phyloP scores from a whole-genome alignment of 2,329 filamentous ascomycete genomes.

The Bisporella sp. region DNA sequence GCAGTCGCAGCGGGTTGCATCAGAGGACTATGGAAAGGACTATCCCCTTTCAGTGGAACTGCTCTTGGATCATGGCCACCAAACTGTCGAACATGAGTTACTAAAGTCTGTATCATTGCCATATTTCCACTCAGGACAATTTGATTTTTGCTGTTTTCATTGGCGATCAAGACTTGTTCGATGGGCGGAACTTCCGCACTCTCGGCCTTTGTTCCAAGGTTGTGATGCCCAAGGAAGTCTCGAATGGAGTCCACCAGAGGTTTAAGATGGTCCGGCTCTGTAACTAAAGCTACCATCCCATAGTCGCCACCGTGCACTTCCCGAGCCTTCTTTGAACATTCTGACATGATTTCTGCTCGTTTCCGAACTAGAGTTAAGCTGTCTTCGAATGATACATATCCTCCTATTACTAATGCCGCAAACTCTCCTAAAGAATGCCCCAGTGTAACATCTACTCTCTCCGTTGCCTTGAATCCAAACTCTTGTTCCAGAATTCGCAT shows the following conservation, averaged over 20 bases:
- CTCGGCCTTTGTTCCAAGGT: conserved; percentile 60
- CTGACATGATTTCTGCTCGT: conserved; percentile 77
- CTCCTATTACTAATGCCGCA: conserved; percentile 78
- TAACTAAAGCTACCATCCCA: conserved; percentile 91
- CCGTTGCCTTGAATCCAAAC: conserved; percentile 66
- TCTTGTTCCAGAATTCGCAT: conserved; percentile 80
- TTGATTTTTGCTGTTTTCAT: conserved; percentile 94
- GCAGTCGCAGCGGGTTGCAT: conserved; percentile 78
- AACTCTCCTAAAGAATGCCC: conserved; percentile 94
- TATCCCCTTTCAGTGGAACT: conserved; percentile 79
- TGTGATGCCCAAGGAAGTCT: conserved; percentile 68
- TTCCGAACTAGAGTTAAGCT: conserved; percentile 69
- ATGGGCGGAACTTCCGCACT: conserved; percentile 65
- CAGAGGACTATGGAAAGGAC: conserved; percentile 84
- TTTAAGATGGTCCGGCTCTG: conserved; percentile 70
- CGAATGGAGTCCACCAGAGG: conserved; percentile 66
- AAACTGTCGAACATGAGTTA: conserved; percentile 83
- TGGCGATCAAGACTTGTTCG: conserved; percentile 83
- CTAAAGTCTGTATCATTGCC: conserved; percentile 69
- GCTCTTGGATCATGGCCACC: conserved; percentile 85
- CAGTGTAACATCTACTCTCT: conserved; percentile 73
- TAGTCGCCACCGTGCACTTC: conserved; percentile 70
- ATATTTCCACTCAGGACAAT: conserved; percentile 89
- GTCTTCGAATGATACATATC: conserved; percentile 71
- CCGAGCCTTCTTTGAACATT: conserved; percentile 61